phyloP scores from a whole-genome alignment of 306 rosid genomes.

The Mucuna pruriens region DNA sequence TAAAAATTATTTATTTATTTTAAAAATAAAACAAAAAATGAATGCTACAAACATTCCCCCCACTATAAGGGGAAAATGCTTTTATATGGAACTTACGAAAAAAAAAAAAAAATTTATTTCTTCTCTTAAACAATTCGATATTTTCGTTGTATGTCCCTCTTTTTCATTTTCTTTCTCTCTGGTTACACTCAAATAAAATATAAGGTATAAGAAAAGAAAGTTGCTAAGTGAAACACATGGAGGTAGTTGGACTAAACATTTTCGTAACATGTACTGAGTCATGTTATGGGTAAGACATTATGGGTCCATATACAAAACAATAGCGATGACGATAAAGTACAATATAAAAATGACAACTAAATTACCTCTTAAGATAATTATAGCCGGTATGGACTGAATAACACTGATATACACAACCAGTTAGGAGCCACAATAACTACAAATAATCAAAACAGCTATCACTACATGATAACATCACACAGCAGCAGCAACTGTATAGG shows the following conservation, averaged over 20 bases:
- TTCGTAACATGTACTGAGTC: background rate
- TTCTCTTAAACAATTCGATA: background rate
- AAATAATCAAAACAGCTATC: conserved; percentile 19
- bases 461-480: conserved; percentile 15
- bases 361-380: conserved; percentile 20
- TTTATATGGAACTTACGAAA: no score
- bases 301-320: background rate
- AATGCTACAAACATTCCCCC: no score
- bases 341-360: conserved; percentile 1
- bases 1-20: no score
- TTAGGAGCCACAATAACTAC: conserved; percentile 36
- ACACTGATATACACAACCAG: conserved; percentile 36
- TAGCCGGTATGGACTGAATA: conserved; percentile 29
- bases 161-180: background rate
- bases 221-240: background rate
- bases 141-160: background rate
- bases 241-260: conserved; percentile 4
- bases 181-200: background rate
- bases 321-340: background rate
- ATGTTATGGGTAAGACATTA: background rate
- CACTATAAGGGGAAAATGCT: no score
- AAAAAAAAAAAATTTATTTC: no score
- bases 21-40: no score
- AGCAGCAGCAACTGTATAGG: conserved; percentile 23
- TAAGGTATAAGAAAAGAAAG: background rate